Evolutionary conservation across 768 basidiomycete species (phyloP).

Genomic region (Pholiota microspora): DNA sequence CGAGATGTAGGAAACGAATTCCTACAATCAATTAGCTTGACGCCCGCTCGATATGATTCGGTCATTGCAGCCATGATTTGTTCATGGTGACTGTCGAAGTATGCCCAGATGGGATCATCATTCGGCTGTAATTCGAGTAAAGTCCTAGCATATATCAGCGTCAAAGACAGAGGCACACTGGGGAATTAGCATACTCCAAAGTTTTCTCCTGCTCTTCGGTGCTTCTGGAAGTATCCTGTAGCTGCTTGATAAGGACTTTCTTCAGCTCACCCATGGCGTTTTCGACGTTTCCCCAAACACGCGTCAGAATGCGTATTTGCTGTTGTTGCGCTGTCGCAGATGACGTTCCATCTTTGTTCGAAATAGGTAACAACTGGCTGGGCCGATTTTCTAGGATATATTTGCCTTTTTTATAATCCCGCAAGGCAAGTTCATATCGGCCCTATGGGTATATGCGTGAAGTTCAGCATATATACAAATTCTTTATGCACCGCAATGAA

Average conservation of each 20-base stretch:
- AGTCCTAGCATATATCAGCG: slow-evolving; percentile 49
- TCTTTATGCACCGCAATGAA: neutral
- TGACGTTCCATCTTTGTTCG: neutral
- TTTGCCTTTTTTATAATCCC: slow-evolving; percentile 97
- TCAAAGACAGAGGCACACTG: neutral
- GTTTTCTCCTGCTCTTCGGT: slow-evolving; percentile 95
- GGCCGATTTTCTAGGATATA: slow-evolving; percentile 88
- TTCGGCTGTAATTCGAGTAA: slow-evolving; percentile 78
- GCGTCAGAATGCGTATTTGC: slow-evolving; percentile 92
- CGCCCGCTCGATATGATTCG: slow-evolving; percentile 47
- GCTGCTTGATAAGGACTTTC: slow-evolving; percentile 62
- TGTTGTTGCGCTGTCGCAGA: slow-evolving; percentile 56
- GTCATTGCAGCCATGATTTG: slow-evolving; percentile 78
- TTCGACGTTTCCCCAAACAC: slow-evolving; percentile 93
- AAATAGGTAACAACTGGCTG: slow-evolving; percentile 71
- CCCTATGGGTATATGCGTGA: slow-evolving; percentile 51
- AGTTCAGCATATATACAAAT: neutral
- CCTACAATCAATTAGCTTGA: slow-evolving; percentile 54
- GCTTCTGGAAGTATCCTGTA: slow-evolving; percentile 73
- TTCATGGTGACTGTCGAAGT: slow-evolving; percentile 89
- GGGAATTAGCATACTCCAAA: slow-evolving; percentile 63
- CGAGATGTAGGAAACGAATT: no score
- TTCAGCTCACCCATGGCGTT: slow-evolving; percentile 92
- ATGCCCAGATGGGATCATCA: slow-evolving; percentile 93
- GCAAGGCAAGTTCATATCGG: slow-evolving; percentile 87